Evolutionary conservation across 176 grass and related monocot genomes (phyloP).

Genomic region (Pontederia crassipes): DNA sequence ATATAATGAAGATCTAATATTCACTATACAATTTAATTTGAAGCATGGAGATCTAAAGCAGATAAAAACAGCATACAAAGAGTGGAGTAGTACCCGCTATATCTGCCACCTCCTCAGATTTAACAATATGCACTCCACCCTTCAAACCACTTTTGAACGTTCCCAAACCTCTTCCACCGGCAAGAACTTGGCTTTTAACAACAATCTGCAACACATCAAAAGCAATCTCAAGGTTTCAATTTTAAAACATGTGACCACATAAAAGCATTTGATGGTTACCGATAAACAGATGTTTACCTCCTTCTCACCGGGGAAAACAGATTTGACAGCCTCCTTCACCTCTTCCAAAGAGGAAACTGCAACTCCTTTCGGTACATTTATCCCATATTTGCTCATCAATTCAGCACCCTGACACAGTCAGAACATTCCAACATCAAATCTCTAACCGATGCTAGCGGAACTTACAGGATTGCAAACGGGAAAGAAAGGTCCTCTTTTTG

Average conservation of each 20-base stretch:
- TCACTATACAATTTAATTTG: too few species aligned
- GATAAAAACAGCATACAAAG: constrained; percentile 4
- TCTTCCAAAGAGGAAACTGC: constrained; percentile 56
- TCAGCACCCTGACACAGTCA: constrained; percentile 62
- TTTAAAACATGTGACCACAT: background rate
- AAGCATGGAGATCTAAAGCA: background rate
- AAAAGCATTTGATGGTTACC: too few species aligned
- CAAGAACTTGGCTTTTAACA: constrained; percentile 99
- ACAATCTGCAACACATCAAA: constrained; percentile 46
- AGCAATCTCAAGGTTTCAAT: background rate
- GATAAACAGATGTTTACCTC: constrained; percentile 45
- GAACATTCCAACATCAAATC: background rate
- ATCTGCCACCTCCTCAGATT: constrained; percentile 65
- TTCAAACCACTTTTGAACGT: constrained; percentile 96
- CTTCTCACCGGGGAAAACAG: constrained; percentile 61
- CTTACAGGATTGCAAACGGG: too few species aligned
- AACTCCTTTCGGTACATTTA: constrained; percentile 80
- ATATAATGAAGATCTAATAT: background rate
- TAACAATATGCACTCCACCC: constrained; percentile 98
- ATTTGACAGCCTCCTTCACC: constrained; percentile 54
- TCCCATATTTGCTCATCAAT: constrained; percentile 87
- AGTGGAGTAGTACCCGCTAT: constrained; percentile 46
- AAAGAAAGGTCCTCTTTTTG: background rate
- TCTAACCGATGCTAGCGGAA: background rate
- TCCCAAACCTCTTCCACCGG: constrained; percentile 88